A percentile compares a stretch with the other conserved stretches of the same genome.
phyloP scores from a whole-genome alignment of 2,329 filamentous ascomycete species.

The Nothomitra cinnamomea region DNA sequence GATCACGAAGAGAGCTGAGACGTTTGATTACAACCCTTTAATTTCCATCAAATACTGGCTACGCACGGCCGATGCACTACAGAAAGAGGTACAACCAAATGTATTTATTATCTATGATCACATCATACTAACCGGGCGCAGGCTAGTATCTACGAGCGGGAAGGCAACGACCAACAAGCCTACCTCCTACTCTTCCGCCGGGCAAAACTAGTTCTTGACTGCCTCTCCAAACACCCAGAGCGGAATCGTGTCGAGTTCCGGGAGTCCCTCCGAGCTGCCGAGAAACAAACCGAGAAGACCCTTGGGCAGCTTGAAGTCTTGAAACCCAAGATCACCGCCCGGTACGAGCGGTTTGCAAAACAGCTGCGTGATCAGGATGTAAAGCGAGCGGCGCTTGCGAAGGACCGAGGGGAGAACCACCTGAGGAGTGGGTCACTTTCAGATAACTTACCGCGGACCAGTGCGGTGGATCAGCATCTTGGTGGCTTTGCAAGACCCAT shows the following conservation, averaged over 20 bases:
- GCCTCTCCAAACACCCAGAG: slow-evolving; percentile 61
- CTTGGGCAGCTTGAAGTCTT: slow-evolving; percentile 58
- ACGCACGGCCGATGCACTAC: slow-evolving; percentile 59
- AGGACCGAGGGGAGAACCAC: slow-evolving; percentile 10
- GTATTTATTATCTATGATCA: not conserved
- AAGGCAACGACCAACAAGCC: slow-evolving; percentile 73
- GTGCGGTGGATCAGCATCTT: slow-evolving; percentile 40
- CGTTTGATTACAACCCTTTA: slow-evolving; percentile 63
- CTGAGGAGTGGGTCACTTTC: slow-evolving; percentile 8
- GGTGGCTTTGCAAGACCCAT: slow-evolving; percentile 36
- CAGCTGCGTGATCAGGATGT: slow-evolving; percentile 20
- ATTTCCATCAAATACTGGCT: slow-evolving; percentile 71
- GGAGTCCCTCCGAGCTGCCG: slow-evolving; percentile 35
- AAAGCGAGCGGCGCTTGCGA: slow-evolving; percentile 7
- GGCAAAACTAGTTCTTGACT: slow-evolving; percentile 63
- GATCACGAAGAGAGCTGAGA: slow-evolving; percentile 56
- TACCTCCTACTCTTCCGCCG: slow-evolving; percentile 87
- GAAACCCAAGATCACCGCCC: slow-evolving; percentile 58
- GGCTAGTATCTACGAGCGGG: slow-evolving; percentile 70
- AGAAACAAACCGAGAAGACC: slow-evolving; percentile 44
- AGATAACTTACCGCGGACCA: not conserved
- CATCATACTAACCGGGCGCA: slow-evolving; percentile 23
- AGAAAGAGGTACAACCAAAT: slow-evolving; percentile 52
- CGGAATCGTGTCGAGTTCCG: slow-evolving; percentile 45
- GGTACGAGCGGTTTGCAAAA: slow-evolving; percentile 51